Conservation (phyloP, 176 grass and related monocot species). For the Oryza meyeriana region DNA sequence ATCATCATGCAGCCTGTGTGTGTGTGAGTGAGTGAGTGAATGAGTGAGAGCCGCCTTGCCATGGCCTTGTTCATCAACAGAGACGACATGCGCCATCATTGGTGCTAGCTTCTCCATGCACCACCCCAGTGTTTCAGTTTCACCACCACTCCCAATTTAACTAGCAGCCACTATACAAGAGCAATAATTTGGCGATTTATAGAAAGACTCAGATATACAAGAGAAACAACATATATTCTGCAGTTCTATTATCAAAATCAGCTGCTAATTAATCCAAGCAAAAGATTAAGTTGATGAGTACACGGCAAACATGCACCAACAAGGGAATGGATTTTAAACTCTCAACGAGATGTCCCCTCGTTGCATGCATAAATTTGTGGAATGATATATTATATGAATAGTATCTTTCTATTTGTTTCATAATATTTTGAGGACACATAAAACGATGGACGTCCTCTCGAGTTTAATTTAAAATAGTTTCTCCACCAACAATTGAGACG, state of each 20-base stretch:
- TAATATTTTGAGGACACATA: no score
- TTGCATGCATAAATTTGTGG: no score
- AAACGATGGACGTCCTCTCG: no score
- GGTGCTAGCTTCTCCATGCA: background rate
- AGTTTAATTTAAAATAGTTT: no score
- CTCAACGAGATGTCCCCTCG: no score
- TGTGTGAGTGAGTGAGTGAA: background rate
- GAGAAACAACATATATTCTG: background rate
- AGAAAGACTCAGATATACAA: background rate
- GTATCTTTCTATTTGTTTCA: no score
- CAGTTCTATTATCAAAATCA: no score
- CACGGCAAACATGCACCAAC: no score
- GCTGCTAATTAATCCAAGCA: background rate
- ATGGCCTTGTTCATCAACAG: background rate
- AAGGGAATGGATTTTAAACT: no score
- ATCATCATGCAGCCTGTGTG: background rate
- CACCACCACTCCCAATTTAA: constrained; percentile 24
- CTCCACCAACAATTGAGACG: no score
- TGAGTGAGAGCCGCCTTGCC: background rate
- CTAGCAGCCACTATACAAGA: background rate
- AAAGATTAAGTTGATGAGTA: background rate
- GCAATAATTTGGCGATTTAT: background rate
- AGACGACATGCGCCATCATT: constrained; percentile 25
- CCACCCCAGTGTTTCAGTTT: no score
- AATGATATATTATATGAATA: no score